Evolutionary conservation across 495 filamentous ascomycete species (phyloP).

Genomic region (Penicillium nucicola): DNA sequence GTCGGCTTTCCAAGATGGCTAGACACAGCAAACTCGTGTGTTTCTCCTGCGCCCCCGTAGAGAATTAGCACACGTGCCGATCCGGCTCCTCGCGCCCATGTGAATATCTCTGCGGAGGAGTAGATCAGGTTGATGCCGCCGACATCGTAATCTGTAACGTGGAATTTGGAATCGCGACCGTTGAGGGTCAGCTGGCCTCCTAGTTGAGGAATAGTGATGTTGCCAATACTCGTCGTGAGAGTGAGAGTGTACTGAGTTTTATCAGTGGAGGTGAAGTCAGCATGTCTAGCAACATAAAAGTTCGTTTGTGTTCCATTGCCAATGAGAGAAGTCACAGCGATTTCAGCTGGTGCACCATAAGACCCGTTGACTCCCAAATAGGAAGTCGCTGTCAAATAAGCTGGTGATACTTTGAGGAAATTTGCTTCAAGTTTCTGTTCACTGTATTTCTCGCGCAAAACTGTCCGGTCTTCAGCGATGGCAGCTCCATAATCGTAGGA

Average conservation of each 20-base stretch:
- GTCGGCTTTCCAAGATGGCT: conserved; percentile 18
- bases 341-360: conserved; percentile 38
- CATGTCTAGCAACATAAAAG: conserved; percentile 61
- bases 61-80: conserved; percentile 56
- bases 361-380: conserved; percentile 38
- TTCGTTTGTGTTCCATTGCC: conserved; percentile 40
- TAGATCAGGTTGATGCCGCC: conserved; percentile 57
- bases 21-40: conserved; percentile 57
- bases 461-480: conserved; percentile 57
- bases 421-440: conserved; percentile 67
- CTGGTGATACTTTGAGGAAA: conserved; percentile 62
- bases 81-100: conserved; percentile 51
- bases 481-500: conserved; percentile 64
- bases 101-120: conserved; percentile 69
- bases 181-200: conserved; percentile 56
- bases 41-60: conserved; percentile 61
- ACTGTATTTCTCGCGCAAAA: conserved; percentile 69
- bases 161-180: conserved; percentile 67
- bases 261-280: conserved; percentile 46
- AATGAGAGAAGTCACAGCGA: conserved; percentile 54
- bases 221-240: conserved; percentile 53
- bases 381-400: conserved; percentile 52
- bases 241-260: conserved; percentile 54
- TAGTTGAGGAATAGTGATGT: conserved; percentile 55
- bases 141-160: conserved; percentile 67